phyloP scores from a whole-genome alignment of 2,329 filamentous ascomycete genomes.

The Harringtonia lauricola region DNA sequence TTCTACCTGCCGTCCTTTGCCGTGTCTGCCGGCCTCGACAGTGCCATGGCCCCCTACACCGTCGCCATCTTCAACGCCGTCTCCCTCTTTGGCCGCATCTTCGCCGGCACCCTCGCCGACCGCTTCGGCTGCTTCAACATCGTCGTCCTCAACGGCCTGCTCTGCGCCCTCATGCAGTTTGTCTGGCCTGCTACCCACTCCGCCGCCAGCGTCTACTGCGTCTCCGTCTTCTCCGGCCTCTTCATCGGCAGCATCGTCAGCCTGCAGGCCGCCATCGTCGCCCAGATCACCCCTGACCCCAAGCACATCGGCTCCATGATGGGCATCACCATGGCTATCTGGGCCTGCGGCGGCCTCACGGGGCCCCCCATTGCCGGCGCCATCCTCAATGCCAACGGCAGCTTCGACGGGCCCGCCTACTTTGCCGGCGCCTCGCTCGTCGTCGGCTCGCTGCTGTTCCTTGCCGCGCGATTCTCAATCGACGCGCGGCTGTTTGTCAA shows the following conservation, averaged over 20 bases:
- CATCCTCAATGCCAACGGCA: slow-evolving; percentile 1
- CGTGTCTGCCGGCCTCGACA: slow-evolving; percentile 26
- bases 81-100: slow-evolving; percentile 37
- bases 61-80: slow-evolving; percentile 50
- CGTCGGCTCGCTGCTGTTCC: background rate
- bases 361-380: slow-evolving; percentile 2
- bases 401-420: slow-evolving; percentile 1
- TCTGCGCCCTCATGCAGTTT: slow-evolving; percentile 12
- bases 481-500: too few species aligned
- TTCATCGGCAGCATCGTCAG: slow-evolving; percentile 3
- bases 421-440: slow-evolving; percentile 2
- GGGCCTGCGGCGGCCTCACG: slow-evolving; percentile 3
- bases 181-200: slow-evolving; percentile 3
- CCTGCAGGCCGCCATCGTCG: slow-evolving; percentile 2
- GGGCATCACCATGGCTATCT: slow-evolving; percentile 5
- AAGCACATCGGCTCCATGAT: slow-evolving; percentile 3
- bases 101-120: slow-evolving; percentile 39
- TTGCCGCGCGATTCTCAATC: background rate
- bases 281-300: background rate
- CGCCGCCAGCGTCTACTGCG: slow-evolving; percentile 1
- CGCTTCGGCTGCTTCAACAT: slow-evolving; percentile 35
- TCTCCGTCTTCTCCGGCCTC: slow-evolving; percentile 2
- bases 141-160: slow-evolving; percentile 7
- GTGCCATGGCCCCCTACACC: slow-evolving; percentile 46
- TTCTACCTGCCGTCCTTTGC: slow-evolving; percentile 46